Base-by-base conservation (phyloP, 331 rosid species). In the Stylosanthes scabra region DNA sequence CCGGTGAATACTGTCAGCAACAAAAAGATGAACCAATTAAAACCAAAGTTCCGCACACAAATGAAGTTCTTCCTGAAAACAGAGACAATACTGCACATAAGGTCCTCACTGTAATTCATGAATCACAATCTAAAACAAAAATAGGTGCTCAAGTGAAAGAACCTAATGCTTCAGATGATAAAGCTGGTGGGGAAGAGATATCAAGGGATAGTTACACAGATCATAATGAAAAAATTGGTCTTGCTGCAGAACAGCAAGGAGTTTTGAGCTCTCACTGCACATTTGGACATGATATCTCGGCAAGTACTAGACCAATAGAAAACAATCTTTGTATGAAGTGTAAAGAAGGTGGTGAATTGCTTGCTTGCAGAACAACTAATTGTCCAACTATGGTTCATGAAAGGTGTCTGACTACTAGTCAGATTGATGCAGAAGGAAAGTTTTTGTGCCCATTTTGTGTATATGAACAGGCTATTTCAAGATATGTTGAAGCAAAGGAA, bases 361-460 rank as follows among this genome's bases (percentile, higher is more conserved):
- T 91, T 80, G 72, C 54, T 66, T 94, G 98, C 75, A 78, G 67
- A 73, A 77, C 75, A 11, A 72, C 88, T 50, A 73, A 80, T 64
- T 94, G 97, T 81, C 83, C 85, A 60, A 71, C 74, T 69, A 64
- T 28, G 81, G 80, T 89, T 82, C 96, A 88, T 77, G 83, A 86
- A 82, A 76, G 56, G 62, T 89, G 97, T 67, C 44, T 89, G 71
- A 76, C 83, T 73, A 77, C 79, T 59, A 42, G 75, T 63, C 79
- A 59, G 46, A 47, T 83, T 71, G 83, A 83, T 50, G 73, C 68
- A 59, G 66, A 71, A 37, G 90, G 80, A 2, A 74, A 80, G 40
- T 86, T 85, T 66, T 74, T 78, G 47, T 93, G 98, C 81, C 97
- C 97, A 5, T 88, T 89, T 67, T 93, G 98, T 76, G 78, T 64